Conservation (phyloP, 768 basidiomycete genomes). For the Hydnomerulius pinastri region DNA sequence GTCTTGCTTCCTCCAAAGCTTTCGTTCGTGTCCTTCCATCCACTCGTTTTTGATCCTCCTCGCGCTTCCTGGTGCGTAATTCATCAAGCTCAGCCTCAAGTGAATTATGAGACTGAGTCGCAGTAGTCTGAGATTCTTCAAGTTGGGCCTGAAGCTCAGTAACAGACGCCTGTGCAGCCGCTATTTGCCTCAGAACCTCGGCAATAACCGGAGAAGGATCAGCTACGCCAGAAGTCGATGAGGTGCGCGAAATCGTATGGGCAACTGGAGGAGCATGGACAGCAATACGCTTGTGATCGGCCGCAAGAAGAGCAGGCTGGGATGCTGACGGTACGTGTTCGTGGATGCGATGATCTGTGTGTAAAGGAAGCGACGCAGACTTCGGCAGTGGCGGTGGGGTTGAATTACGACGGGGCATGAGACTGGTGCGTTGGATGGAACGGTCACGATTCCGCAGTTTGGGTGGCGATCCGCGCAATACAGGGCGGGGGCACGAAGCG, state of each 20-base stretch:
- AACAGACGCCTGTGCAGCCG: constrained; percentile 58
- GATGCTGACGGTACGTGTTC: constrained; percentile 27
- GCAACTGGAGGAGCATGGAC: constrained; percentile 29
- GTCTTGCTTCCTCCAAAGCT: constrained; percentile 81
- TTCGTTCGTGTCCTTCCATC: constrained; percentile 87
- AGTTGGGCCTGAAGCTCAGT: constrained; percentile 72
- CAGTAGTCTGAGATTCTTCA: constrained; percentile 54
- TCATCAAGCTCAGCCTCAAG: constrained; percentile 77
- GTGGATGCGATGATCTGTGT: constrained; percentile 46
- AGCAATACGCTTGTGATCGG: constrained; percentile 29
- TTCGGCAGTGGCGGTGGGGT: constrained; percentile 85
- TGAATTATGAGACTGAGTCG: constrained; percentile 58
- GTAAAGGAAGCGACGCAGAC: constrained; percentile 76
- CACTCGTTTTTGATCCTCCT: constrained; percentile 76
- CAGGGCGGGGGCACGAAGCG: constrained; percentile 43
- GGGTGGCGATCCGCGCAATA: constrained; percentile 52
- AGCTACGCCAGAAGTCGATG: constrained; percentile 30
- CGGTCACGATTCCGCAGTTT: constrained; percentile 60
- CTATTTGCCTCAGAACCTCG: constrained; percentile 77
- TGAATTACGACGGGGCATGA: constrained; percentile 54
- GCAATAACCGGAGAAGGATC: constrained; percentile 72
- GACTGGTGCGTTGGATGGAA: constrained; percentile 43
- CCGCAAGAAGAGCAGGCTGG: constrained; percentile 19
- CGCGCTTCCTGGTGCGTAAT: constrained; percentile 71
- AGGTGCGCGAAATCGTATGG: constrained; percentile 22